A percentile compares a stretch with the other conserved stretches of the same genome.
Evolutionary conservation across 345 rosid species (phyloP).

Genomic region (Reutealis trisperma): DNA sequence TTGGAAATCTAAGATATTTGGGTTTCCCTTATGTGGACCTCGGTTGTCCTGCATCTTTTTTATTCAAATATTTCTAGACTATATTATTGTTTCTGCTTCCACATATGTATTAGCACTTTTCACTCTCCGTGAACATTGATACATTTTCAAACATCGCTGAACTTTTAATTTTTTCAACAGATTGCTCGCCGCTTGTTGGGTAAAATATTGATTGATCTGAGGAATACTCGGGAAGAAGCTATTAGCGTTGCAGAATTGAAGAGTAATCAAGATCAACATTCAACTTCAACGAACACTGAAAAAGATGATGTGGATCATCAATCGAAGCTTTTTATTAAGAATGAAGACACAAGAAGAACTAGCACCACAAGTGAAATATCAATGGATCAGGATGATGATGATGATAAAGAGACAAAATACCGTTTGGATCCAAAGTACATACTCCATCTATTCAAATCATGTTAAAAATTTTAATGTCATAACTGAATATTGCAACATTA

Average conservation of each 20-base stretch:
- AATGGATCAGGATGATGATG: conserved; percentile 83
- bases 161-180: conserved; percentile 33
- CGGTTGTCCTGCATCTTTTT: conserved; percentile 1
- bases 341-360: conserved; percentile 63
- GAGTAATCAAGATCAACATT: conserved; percentile 64
- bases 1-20: not conserved
- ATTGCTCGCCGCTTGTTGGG: conserved; percentile 96
- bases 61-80: not conserved
- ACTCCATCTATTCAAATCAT: conserved; percentile 1
- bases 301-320: conserved; percentile 58
- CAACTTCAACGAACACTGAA: conserved; percentile 43
- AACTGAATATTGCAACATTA: conserved; percentile 12
- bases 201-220: conserved; percentile 89
- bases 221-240: conserved; percentile 99
- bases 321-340: conserved; percentile 49
- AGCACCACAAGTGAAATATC: conserved; percentile 61
- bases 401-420: conserved; percentile 90
- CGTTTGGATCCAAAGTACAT: conserved; percentile 91
- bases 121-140: not conserved
- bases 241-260: conserved; percentile 81
- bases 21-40: conserved; percentile 5
- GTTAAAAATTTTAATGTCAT: not conserved
- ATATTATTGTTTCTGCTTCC: not conserved
- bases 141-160: not conserved
- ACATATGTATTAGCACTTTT: not conserved